These are phyloP conservation scores for Firmiana major DNA, from an alignment of 345 rosid genomes.

Conservation along the genomic window DNA sequence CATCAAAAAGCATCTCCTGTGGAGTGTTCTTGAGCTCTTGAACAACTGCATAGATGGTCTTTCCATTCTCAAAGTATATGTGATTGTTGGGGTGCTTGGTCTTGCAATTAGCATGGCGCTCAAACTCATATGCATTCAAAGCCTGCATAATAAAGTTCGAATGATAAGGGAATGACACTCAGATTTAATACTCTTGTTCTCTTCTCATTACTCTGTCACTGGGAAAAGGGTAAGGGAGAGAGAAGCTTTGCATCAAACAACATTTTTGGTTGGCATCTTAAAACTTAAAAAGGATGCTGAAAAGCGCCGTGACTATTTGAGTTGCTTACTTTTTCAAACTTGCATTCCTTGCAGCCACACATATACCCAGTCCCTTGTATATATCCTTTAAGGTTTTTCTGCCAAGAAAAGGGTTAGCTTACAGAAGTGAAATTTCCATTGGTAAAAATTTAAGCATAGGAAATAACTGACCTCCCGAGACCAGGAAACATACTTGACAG, in stretches of 20 bases:
- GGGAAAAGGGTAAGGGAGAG: background rate
- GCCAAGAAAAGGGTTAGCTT: constrained; percentile 9
- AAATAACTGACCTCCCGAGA: constrained; percentile 50
- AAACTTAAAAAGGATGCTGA: background rate
- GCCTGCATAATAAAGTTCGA: constrained; percentile 33
- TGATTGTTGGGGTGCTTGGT: constrained; percentile 72
- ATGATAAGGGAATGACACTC: constrained; percentile 2
- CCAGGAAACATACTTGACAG: constrained; percentile 68
- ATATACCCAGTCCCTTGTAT: constrained; percentile 56
- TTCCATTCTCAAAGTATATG: constrained; percentile 66
- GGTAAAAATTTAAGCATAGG: background rate
- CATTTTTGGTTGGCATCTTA: background rate
- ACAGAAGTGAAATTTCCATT: background rate
- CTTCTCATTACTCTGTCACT: background rate
- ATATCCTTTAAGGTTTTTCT: constrained; percentile 48
- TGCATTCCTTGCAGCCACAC: constrained; percentile 58
- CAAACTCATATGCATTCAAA: constrained; percentile 62
- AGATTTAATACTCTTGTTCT: background rate
- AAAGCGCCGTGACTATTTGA: background rate
- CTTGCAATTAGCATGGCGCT: constrained; percentile 69
- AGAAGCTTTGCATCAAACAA: background rate
- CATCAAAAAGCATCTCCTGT: constrained; percentile 52
- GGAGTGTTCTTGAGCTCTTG: constrained; percentile 65
- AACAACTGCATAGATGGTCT: constrained; percentile 59
- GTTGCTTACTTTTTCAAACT: constrained; percentile 39